Evolutionary conservation across 2,329 filamentous ascomycete species (phyloP).

Genomic region (Clathrospora elynae): DNA sequence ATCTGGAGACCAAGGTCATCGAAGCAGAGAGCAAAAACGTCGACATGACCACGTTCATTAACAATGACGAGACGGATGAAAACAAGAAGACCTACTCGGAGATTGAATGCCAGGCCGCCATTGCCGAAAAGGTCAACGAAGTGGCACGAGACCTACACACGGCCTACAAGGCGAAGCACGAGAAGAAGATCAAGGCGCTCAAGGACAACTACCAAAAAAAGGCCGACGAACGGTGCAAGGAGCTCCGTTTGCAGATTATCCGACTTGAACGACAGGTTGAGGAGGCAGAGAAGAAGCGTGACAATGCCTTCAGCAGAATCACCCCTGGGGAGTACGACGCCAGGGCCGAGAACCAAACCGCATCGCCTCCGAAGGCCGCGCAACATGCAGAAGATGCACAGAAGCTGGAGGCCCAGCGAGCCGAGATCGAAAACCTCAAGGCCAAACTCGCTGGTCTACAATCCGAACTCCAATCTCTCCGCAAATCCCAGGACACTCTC

Average conservation of each 20-base stretch:
- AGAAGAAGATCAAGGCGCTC: constrained; percentile 89
- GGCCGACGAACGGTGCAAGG: constrained; percentile 85
- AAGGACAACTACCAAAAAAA: constrained; percentile 81
- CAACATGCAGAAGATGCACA: constrained; percentile 51
- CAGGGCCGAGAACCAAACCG: constrained; percentile 15
- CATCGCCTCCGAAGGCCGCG: constrained; percentile 4
- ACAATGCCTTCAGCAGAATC: constrained; percentile 68
- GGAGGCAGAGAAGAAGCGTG: constrained; percentile 67
- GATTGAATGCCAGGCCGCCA: constrained; percentile 63
- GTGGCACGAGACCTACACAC: constrained; percentile 80
- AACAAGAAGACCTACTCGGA: constrained; percentile 48
- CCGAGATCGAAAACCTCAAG: constrained; percentile 70
- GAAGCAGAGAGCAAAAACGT: constrained; percentile 71
- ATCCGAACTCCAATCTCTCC: constrained; percentile 71
- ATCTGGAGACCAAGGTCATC: constrained; percentile 60
- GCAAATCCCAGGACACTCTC: constrained; percentile 70
- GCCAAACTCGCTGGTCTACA: constrained; percentile 77
- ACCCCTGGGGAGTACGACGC: constrained; percentile 28
- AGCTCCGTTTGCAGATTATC: constrained; percentile 74
- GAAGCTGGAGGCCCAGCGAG: constrained; percentile 65
- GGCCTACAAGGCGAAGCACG: constrained; percentile 96
- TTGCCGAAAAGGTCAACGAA: constrained; percentile 85
- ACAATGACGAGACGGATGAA: constrained; percentile 43
- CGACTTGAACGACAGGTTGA: constrained; percentile 76
- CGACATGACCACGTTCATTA: constrained; percentile 65